Evolutionary conservation across 805 yeast species (phyloP).

Genomic region (Suhomyces kilbournensis): DNA sequence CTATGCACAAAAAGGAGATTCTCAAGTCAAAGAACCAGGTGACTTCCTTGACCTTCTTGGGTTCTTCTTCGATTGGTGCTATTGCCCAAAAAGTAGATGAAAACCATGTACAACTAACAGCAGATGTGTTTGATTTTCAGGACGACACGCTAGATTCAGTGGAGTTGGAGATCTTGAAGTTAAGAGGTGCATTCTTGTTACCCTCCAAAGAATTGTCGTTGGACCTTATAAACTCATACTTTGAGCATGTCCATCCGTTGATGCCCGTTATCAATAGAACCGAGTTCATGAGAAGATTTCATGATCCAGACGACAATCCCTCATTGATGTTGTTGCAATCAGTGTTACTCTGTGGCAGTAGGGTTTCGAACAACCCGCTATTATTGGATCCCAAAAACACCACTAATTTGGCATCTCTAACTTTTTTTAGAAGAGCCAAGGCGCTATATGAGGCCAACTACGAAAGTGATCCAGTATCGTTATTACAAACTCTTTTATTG

Average conservation of each 20-base stretch:
- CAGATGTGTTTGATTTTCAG: slow-evolving; percentile 35
- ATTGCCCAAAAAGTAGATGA: slow-evolving; percentile 47
- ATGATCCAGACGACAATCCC: slow-evolving; percentile 56
- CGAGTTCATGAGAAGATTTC: slow-evolving; percentile 55
- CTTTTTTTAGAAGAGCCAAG: slow-evolving; percentile 67
- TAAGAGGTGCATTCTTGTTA: slow-evolving; percentile 67
- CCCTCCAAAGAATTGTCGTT: slow-evolving; percentile 60
- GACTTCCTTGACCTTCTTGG: slow-evolving; percentile 47
- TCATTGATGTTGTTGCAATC: slow-evolving; percentile 66
- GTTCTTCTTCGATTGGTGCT: slow-evolving; percentile 49
- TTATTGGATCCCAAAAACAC: slow-evolving; percentile 49
- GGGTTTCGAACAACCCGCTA: slow-evolving; percentile 54
- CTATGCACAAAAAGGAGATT: slow-evolving; percentile 35
- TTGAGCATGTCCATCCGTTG: slow-evolving; percentile 61
- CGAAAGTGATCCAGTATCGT: slow-evolving; percentile 60
- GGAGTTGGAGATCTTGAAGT: slow-evolving; percentile 60
- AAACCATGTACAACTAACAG: slow-evolving; percentile 45
- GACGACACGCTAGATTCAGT: slow-evolving; percentile 48
- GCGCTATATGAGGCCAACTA: slow-evolving; percentile 68
- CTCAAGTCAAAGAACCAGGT: slow-evolving; percentile 18
- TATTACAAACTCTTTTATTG: slow-evolving; percentile 59
- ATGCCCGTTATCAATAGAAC: slow-evolving; percentile 66
- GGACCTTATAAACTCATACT: slow-evolving; percentile 60
- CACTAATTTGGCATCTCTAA: slow-evolving; percentile 49
- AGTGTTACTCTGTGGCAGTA: slow-evolving; percentile 64